Base-by-base conservation (phyloP, 2,329 filamentous ascomycete genomes). In the Colletotrichum truncatum region DNA sequence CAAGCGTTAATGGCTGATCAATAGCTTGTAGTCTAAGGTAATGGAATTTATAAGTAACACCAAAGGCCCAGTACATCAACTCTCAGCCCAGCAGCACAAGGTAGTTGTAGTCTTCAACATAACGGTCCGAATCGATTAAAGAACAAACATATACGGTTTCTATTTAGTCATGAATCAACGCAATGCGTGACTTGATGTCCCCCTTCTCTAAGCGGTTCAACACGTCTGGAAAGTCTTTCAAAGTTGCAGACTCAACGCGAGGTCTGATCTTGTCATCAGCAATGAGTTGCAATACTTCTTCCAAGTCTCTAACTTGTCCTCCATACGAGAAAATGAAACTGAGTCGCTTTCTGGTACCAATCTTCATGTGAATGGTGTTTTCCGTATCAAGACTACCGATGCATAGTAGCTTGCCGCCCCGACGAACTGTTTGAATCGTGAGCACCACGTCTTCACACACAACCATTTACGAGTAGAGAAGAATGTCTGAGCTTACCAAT, bases 331-430 rank as follows among this genome's bases (percentile, higher is more conserved):
- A 82, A 3, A 81, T 77, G 30, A 76, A 79, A 11, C 71, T 76
- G 3, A 82, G 67, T 28, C 80, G 68, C 68, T 82, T 82, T 16
- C 80, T 70, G 6, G 80, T 80, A 0, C 79, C 78, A 9, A 77
- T 77, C 60, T 81, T 81, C 80, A 82, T 82, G 38, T 81, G 73
- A 9, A 82, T 60, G 1, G 75, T 77, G 49, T 82, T 82, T 34
- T 77, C 74, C 0, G 73, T 69, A 48, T 80, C 72, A 0, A 80
- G 69, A 4, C 76, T 81, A 2, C 80, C 79, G 6, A 81, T 72
- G 53, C 78, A 81, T 3, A 81, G 67, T 2, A 81, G 65, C 21
- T 77, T 78, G 1, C 77, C 76, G 16, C 73, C 76, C 10, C 72
- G 70, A 8, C 77, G 73, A 2, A 79, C 76, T 78, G 43, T 77